phyloP scores from a whole-genome alignment of 345 rosid species.

The Eucalyptus sp. region DNA sequence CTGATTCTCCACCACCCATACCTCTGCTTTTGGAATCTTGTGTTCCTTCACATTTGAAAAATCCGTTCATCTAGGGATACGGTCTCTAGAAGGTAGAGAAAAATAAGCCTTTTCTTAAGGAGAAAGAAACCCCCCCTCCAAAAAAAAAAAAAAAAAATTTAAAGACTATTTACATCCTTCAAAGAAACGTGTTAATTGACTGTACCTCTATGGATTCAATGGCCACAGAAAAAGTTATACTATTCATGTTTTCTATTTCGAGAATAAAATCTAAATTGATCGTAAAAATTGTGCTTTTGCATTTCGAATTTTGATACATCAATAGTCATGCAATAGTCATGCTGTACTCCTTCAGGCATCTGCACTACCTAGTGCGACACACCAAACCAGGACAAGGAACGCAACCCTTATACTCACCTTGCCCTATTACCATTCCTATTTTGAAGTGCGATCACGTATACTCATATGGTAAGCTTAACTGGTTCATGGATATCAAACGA shows the following conservation, averaged over 20 bases:
- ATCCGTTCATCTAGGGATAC: background rate
- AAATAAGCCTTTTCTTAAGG: background rate
- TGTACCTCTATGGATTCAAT: background rate
- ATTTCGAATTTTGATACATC: background rate
- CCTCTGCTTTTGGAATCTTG: background rate
- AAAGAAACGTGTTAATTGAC: background rate
- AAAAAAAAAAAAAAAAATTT: accelerated
- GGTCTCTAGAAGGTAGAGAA: background rate
- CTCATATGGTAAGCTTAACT: background rate
- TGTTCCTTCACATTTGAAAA: background rate
- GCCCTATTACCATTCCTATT: background rate
- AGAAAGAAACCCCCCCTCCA: background rate
- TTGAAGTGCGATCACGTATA: background rate
- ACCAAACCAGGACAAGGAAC: accelerated
- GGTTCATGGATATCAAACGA: background rate
- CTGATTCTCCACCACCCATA: background rate
- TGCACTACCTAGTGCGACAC: background rate
- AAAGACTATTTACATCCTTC: background rate
- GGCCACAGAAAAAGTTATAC: background rate
- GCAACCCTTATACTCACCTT: background rate
- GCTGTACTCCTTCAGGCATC: background rate
- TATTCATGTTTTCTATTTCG: accelerated
- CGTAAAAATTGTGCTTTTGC: background rate
- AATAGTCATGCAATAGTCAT: accelerated
- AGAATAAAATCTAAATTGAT: background rate